Evolutionary conservation across 129 eudicot genomes (phyloP), one percentile per base, ranked within the genome.

Genomic region (Apium graveolens): DNA sequence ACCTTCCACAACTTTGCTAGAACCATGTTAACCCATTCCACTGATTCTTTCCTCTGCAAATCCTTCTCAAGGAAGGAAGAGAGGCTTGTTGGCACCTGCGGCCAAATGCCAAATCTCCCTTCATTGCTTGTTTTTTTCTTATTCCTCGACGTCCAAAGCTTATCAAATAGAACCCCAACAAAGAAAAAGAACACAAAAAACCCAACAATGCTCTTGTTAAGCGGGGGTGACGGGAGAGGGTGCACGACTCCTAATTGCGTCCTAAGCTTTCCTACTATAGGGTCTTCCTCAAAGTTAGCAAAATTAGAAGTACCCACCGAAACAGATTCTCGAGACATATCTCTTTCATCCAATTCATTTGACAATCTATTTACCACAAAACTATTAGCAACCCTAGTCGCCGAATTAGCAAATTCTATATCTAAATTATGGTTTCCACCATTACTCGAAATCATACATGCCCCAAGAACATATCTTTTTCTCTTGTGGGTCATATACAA

Each of bases 1-100:
- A 95, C 98, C 88, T 92, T 90, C 97, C 98, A 91, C 69, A 95
- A 80, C 84, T 95, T 95, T 84, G 86, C 96, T 82, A 95, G 79
- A 79, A 95, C 98, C 97, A 95, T 95, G 71, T 95, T 95, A 68
- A 95, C 97, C 97, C 98, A 95, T 78, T 95, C 98, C n/a, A 95
- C 98, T 2, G 98, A 91, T 73, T 91, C 98, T 84, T 95, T 95
- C 79, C 98, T 83, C 92, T 91, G 96, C 92, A 95, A 90, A 83
- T 91, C 98, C 84, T 90, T 91, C 87, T 95, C 96, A 32, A 95
- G 89, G 82, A 95, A 88, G 86, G 82, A 79, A 0, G 98, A 90
- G 78, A 91, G 81, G 65, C 88, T 89, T 4, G 86, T 81, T 71
- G 96, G 96, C 79, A 89, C 88, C 84, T 87, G 90, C 4, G 91